Base-by-base conservation (phyloP, 2,329 filamentous ascomycete genomes). In the Calonectria honghensis region DNA sequence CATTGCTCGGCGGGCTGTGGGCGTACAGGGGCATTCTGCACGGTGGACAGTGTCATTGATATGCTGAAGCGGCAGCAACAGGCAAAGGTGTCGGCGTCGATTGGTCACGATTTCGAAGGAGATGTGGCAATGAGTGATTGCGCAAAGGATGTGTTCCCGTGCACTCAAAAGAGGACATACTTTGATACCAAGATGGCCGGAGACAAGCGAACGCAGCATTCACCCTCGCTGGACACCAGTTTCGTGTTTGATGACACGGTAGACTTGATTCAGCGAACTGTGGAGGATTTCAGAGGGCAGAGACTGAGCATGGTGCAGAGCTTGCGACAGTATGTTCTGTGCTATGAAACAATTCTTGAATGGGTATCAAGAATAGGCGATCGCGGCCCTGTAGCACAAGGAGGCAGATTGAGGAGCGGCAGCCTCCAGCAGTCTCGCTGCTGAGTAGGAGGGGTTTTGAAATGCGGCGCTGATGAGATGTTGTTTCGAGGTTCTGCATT, bases 1-100 rank as follows among this genome's bases (percentile, higher is more conserved):
- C 97, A 99, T 84, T 99, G 97, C 86, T 98, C 95, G 69, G 97
- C 97, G 5, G 97, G 97, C 0, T 99, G 97, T 85, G 97, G 97
- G 0, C 94, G 97, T 18, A 99, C 97, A 0, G 97, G 97, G 4
- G 96, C 97, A 0, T 99, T 98, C 82, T 98, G 97, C 84, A 98
- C 97, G 0, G 96, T 98, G 20, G 97, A 98, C 83, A 96, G 94
- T 50, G 97, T 98, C 11, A 93, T 98, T 72, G 96, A 98, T 85
- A 98, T 98, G 94, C 87, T 99, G 74, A 98, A 98, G 87, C 92
- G 95, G n/a, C 96, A 98, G 84, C 90, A 88, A 39, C 84, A 87
- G 67, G 83, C 83, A 11, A 85, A 84, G 48, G 77, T 79, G 31
- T 77, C 77, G 0, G 76, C 74, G 4, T 72, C 72, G 18, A 69